A percentile compares a stretch with the other conserved stretches of the same genome.
Evolutionary conservation across 2,329 filamentous ascomycete genomes (phyloP).

Genomic region (Hypoxylon sp.): DNA sequence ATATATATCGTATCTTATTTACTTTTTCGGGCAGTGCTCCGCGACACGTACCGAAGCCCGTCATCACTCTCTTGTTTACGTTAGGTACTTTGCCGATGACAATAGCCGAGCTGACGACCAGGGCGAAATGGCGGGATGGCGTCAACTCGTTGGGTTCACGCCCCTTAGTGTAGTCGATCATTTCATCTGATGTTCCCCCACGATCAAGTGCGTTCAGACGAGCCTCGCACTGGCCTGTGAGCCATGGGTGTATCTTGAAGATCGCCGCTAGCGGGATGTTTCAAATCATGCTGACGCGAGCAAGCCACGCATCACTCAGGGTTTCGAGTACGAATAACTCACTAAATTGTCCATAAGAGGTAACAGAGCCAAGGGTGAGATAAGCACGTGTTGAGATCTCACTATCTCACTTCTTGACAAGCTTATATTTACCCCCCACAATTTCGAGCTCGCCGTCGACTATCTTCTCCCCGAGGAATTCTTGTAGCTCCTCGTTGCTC

Average conservation of each 20-base stretch:
- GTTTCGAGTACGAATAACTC: conserved; percentile 17
- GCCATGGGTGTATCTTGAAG: conserved; percentile 20
- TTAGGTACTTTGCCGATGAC: conserved; percentile 15
- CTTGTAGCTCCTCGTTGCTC: conserved; percentile 88
- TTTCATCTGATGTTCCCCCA: conserved; percentile 29
- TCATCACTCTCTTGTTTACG: conserved; percentile 3
- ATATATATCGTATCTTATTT: conserved; percentile 36
- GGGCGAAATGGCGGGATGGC: conserved; percentile 29
- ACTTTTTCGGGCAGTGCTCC: conserved; percentile 36
- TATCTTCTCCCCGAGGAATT: conserved; percentile 86
- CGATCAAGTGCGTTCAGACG: conserved; percentile 28
- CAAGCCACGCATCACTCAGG: conserved; percentile 12
- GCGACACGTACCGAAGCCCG: conserved; percentile 12
- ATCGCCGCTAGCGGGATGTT: conserved; percentile 37
- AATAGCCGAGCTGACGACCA: conserved; percentile 28
- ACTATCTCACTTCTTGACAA: conserved; percentile 72
- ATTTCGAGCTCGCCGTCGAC: conserved; percentile 78
- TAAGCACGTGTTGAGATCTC: conserved; percentile 45
- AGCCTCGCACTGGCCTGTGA: conserved; percentile 19
- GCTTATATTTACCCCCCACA: conserved; percentile 78
- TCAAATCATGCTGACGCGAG: conserved; percentile 38
- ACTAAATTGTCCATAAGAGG: neutral
- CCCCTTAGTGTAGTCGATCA: conserved; percentile 20
- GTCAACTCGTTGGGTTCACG: conserved; percentile 27
- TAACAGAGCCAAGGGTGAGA: conserved; percentile 20